Evolutionary conservation across 306 rosid species (phyloP), one percentile per base, ranked within the genome.

Genomic region (Sphenostylis stenocarpa): DNA sequence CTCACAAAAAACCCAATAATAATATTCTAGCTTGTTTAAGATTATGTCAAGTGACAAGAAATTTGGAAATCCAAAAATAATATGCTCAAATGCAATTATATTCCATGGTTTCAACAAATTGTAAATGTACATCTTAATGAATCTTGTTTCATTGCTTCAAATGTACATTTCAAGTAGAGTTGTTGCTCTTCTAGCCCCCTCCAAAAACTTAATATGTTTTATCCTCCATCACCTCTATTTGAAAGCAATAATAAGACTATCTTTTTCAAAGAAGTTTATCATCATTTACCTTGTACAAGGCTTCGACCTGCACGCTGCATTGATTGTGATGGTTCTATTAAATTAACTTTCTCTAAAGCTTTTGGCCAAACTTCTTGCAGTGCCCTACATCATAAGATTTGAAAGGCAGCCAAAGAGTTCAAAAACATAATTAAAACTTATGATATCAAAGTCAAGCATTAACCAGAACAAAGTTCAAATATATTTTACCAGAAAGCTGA

Each of bases 261-360:
- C 61, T 20, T 14, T 20, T 26, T 38, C 11, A 26, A 44, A 66
- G 19, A 67, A 63, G 12, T 38, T 61, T 34, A 58, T 34, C 61
- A 55, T 14, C 61, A 63, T 67, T 41, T 82, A 94, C 98, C 97
- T 86, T 89, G 96, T 73, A 90, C 85, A 58, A 94, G 91, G 62
- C 91, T 85, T 68, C 81, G 95, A 45, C 98, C 93, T 43, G 95
- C 92, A 33, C 92, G 95, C 84, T 92, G 97, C 98, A 90, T 94
- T 44, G 97, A 90, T 67, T 94, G 98, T 45, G 97, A 94, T 77
- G 97, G 96, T 80, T 92, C 98, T 62, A 90, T 87, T 86, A 92
- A 55, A 78, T 91, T 95, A 68, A 90, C 87, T 82, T 87, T 91
- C 81, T 89, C 84, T 75, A 92, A 75, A 47, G 98, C 86, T 55